These are phyloP conservation scores for Huntiella savannae DNA, from an alignment of 2,329 filamentous ascomycete genomes.

Conservation along the genomic window DNA sequence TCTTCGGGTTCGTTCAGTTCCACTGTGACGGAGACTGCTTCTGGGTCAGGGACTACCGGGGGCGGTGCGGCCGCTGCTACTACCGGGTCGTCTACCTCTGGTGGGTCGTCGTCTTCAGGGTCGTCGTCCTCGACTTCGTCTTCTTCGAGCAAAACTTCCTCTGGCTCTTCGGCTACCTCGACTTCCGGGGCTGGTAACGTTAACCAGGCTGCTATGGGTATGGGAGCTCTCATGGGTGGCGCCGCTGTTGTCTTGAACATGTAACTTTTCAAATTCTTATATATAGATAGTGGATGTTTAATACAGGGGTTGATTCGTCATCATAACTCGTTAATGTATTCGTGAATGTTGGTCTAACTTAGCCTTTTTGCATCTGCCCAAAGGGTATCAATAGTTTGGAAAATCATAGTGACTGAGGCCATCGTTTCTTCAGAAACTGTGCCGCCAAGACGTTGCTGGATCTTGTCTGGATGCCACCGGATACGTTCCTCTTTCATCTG, in stretches of 20 bases:
- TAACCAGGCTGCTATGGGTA: conserved; percentile 24
- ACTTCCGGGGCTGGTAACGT: conserved; percentile 16
- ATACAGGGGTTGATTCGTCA: neutral
- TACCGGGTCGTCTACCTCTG: conserved; percentile 6
- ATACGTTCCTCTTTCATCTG: conserved; percentile 68
- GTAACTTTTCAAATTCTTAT: conserved; percentile 16
- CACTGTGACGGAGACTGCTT: conserved; percentile 14
- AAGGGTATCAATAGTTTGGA: conserved; percentile 71
- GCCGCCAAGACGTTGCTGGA: conserved; percentile 70
- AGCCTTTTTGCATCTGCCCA: conserved; percentile 20
- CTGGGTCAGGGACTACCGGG: conserved; percentile 12
- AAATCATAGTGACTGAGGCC: conserved; percentile 69
- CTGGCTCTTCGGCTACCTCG: conserved; percentile 12
- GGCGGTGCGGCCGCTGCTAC: neutral
- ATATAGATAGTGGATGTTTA: neutral
- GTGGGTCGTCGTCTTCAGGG: conserved; percentile 3
- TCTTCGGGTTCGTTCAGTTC: conserved; percentile 10
- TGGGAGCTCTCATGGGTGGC: conserved; percentile 29
- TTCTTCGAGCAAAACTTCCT: conserved; percentile 4
- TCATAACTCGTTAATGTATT: neutral
- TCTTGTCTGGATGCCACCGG: conserved; percentile 94
- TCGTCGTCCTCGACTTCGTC: conserved; percentile 11
- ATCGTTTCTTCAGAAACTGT: conserved; percentile 53
- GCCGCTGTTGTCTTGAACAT: conserved; percentile 26
- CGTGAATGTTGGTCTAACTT: neutral